phyloP scores from a whole-genome alignment of 1,284 basidiomycete species.

The Ustilago nuda region DNA sequence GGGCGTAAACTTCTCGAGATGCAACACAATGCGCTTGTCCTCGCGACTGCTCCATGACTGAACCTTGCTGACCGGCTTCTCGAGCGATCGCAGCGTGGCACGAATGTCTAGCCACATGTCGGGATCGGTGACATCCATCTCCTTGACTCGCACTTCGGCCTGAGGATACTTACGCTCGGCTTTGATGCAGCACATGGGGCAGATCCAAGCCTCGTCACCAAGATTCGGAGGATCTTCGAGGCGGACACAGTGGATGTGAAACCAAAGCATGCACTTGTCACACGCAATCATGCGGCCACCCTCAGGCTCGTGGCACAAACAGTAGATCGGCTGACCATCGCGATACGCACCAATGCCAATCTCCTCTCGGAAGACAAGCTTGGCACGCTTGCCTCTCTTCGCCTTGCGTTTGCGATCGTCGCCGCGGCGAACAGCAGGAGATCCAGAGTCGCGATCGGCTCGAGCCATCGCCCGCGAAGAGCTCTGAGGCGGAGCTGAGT shows the following conservation, averaged over 20 bases:
- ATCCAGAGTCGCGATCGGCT: constrained; percentile 31
- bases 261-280: constrained; percentile 68
- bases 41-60: constrained; percentile 58
- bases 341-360: constrained; percentile 46
- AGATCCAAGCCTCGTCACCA: constrained; percentile 61
- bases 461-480: constrained; percentile 18
- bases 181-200: constrained; percentile 69
- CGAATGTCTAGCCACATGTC: constrained; percentile 65
- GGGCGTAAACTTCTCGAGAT: constrained; percentile 64
- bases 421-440: constrained; percentile 30
- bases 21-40: constrained; percentile 60
- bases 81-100: constrained; percentile 62
- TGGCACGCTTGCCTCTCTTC: constrained; percentile 65
- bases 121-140: constrained; percentile 52
- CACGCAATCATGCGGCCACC: constrained; percentile 67
- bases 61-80: constrained; percentile 58
- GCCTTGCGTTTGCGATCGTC: constrained; percentile 52
- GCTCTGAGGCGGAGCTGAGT: constrained; percentile 10
- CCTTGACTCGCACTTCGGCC: constrained; percentile 66
- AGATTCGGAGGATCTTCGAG: constrained; percentile 56
- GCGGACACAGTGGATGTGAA: constrained; percentile 65
- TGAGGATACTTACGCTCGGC: constrained; percentile 63
- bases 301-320: constrained; percentile 64
- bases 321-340: constrained; percentile 58
- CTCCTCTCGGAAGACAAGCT: constrained; percentile 67